A percentile compares a stretch with the other conserved stretches of the same genome.
Conservation (phyloP, 306 rosid species). For the Gastrolobium villosum region DNA sequence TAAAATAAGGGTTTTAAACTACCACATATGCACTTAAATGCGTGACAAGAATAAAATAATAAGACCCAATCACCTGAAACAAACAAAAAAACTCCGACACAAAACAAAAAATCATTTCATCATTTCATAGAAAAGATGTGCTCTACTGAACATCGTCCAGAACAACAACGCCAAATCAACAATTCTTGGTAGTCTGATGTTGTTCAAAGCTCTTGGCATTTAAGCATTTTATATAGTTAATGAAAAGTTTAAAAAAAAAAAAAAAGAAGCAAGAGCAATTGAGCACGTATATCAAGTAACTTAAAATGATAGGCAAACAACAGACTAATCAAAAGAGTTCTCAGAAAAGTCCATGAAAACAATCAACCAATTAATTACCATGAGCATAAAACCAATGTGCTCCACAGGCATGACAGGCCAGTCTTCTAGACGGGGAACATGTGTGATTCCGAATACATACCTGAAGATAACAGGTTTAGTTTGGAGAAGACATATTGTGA, state of each 20-base stretch:
- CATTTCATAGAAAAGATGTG: constrained; percentile 6
- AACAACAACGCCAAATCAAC: constrained; percentile 24
- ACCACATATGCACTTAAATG: constrained; percentile 25
- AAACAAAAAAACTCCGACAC: no score
- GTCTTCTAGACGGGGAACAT: constrained; percentile 85
- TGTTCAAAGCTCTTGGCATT: not conserved
- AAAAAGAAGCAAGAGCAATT: not conserved
- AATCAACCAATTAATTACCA: constrained; percentile 55
- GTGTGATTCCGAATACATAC: constrained; percentile 88
- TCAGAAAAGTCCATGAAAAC: not conserved
- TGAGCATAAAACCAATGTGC: constrained; percentile 84
- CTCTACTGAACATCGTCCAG: not conserved
- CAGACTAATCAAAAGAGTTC: not conserved
- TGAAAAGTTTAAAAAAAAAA: not conserved
- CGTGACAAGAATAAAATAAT: not conserved
- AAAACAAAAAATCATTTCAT: not conserved
- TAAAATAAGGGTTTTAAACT: no score
- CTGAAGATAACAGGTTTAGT: constrained; percentile 54
- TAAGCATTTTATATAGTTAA: not conserved
- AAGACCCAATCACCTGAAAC: not conserved
- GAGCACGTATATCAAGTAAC: not conserved
- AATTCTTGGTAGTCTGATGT: constrained; percentile 1
- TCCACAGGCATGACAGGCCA: constrained; percentile 99
- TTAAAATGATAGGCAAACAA: not conserved
- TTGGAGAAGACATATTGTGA: constrained; percentile 7